Percentiles rank a stretch among this genome's conserved stretches.
These are phyloP conservation scores for Ogataea corticis DNA, from an alignment of 805 yeast genomes.

Conservation along the genomic window DNA sequence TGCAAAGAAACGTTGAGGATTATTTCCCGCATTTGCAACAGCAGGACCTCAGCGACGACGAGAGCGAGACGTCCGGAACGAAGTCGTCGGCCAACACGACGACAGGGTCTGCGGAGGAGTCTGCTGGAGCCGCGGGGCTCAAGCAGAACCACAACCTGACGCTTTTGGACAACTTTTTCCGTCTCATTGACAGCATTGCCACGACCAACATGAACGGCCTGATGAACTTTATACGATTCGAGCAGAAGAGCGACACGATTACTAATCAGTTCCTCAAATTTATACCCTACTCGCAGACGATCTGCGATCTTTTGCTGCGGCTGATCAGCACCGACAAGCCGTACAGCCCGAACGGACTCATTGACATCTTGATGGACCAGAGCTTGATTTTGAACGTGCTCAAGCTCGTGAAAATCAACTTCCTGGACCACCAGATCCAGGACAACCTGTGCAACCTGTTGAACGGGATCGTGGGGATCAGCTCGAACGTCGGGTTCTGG, in stretches of 20 bases:
- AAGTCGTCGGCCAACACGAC: slow-evolving; percentile 1
- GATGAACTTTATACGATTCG: slow-evolving; percentile 61
- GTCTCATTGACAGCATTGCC: slow-evolving; percentile 79
- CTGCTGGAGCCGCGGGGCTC: neutral
- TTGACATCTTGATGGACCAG: slow-evolving; percentile 72
- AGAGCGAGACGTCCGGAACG: slow-evolving; percentile 7
- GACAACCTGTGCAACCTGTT: slow-evolving; percentile 66
- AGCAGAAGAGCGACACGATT: slow-evolving; percentile 40
- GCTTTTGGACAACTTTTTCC: slow-evolving; percentile 57
- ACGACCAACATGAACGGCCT: slow-evolving; percentile 80
- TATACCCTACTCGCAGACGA: slow-evolving; percentile 77
- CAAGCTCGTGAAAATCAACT: slow-evolving; percentile 58
- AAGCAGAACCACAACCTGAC: slow-evolving; percentile 31
- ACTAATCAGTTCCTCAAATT: slow-evolving; percentile 77
- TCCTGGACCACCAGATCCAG: slow-evolving; percentile 35
- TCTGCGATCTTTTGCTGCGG: slow-evolving; percentile 85
- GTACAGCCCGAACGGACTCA: slow-evolving; percentile 81
- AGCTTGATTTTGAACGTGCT: slow-evolving; percentile 60
- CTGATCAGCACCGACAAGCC: slow-evolving; percentile 90
- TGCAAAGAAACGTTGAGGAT: slow-evolving; percentile 26
- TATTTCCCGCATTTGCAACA: slow-evolving; percentile 14
- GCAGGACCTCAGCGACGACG: slow-evolving; percentile 18
- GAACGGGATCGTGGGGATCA: slow-evolving; percentile 75
- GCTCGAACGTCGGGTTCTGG: slow-evolving; percentile 40
- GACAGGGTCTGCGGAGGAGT: neutral